Conservation (phyloP, 2,329 filamentous ascomycete genomes). For the Sordariomycetes sp. region DNA sequence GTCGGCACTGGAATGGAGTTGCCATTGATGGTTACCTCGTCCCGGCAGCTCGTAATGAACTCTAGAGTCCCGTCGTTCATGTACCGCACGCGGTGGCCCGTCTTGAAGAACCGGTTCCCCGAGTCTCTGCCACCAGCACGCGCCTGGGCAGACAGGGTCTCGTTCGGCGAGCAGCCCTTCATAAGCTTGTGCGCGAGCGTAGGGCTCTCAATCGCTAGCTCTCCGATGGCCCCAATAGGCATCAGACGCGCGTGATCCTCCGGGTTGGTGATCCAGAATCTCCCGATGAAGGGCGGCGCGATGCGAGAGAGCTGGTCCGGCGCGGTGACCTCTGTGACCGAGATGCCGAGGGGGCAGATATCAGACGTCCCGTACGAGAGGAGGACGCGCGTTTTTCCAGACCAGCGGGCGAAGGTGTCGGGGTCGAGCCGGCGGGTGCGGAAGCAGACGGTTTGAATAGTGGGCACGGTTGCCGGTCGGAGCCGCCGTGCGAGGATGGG, state of each 20-base stretch:
- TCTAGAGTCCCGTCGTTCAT: constrained; percentile 36
- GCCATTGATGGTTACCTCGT: constrained; percentile 28
- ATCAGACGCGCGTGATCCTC: constrained; percentile 38
- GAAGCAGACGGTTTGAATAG: constrained; percentile 30
- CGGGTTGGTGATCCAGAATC: constrained; percentile 41
- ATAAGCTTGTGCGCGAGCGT: constrained; percentile 21
- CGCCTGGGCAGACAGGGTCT: constrained; percentile 14
- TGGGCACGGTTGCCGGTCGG: constrained; percentile 22
- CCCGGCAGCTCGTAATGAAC: constrained; percentile 31
- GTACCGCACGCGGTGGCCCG: constrained; percentile 38
- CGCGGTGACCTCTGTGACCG: constrained; percentile 30
- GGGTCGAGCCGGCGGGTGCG: constrained; percentile 37
- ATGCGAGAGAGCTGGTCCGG: constrained; percentile 28
- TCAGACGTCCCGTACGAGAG: constrained; percentile 41
- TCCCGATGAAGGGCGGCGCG: constrained; percentile 34
- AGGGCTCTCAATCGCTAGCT: constrained; percentile 46
- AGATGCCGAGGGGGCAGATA: constrained; percentile 39
- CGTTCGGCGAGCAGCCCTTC: constrained; percentile 6
- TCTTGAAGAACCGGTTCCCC: constrained; percentile 32
- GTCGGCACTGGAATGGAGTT: constrained; percentile 28
- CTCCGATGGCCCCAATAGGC: constrained; percentile 43
- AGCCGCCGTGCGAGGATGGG: constrained; percentile 43
- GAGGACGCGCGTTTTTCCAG: constrained; percentile 31
- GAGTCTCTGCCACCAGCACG: constrained; percentile 10
- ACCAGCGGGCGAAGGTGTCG: constrained; percentile 36